Percentiles rank a stretch among this genome's conserved stretches.
These are phyloP conservation scores for Debaryomycetaceae sp. DNA, from an alignment of 1,139 yeast species.

Conservation along the genomic window DNA sequence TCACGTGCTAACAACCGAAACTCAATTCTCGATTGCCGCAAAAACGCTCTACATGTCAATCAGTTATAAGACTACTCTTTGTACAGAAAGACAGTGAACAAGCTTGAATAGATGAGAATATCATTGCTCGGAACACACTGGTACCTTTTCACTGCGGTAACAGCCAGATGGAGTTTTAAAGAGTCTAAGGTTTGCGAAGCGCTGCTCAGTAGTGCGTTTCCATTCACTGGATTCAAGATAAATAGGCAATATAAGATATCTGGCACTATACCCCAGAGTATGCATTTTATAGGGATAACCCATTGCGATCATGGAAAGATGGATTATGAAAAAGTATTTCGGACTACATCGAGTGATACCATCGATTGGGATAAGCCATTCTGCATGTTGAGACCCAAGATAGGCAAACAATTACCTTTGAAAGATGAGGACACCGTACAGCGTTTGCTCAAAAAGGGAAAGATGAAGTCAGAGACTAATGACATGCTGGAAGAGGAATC, in stretches of 20 bases:
- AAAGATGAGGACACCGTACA: constrained; percentile 10
- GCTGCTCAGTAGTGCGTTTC: constrained; percentile 19
- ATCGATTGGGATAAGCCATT: constrained; percentile 53
- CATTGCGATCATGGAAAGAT: constrained; percentile 57
- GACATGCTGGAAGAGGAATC: constrained; percentile 2
- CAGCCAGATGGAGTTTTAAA: constrained; percentile 19
- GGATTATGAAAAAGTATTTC: constrained; percentile 40
- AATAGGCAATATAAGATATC: constrained; percentile 48
- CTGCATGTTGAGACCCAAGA: constrained; percentile 39
- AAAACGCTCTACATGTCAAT: constrained; percentile 3
- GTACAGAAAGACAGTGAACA: background rate
- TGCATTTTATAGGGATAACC: constrained; percentile 47
- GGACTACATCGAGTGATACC: constrained; percentile 34
- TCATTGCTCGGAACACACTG: background rate
- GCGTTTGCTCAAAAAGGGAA: constrained; percentile 5
- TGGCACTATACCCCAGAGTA: constrained; percentile 35
- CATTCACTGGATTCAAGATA: constrained; percentile 60
- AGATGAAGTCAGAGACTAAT: background rate
- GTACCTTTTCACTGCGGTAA: background rate
- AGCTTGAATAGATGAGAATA: background rate
- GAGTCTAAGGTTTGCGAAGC: constrained; percentile 39
- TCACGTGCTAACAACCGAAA: constrained; percentile 2
- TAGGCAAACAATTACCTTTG: constrained; percentile 12
- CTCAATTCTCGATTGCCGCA: constrained; percentile 7
- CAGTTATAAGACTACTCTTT: background rate